phyloP scores from a whole-genome alignment of 495 filamentous ascomycete species.

The Glonium stellatum region DNA sequence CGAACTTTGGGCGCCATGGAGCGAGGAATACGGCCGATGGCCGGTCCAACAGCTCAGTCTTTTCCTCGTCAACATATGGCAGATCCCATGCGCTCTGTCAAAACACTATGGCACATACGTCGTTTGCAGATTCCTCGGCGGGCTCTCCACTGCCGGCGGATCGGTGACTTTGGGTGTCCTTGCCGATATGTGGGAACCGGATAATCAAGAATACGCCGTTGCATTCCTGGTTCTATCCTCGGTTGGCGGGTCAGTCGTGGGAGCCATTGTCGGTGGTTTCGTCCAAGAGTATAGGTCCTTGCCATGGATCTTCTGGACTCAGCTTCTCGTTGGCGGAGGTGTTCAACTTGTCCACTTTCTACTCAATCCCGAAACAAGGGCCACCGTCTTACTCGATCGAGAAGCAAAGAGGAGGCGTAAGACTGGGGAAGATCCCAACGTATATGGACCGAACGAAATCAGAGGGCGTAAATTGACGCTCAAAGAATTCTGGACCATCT shows the following conservation, averaged over 20 bases:
- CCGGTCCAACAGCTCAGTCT: constrained; percentile 61
- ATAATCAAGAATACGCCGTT: constrained; percentile 53
- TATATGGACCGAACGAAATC: constrained; percentile 58
- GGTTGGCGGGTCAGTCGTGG: constrained; percentile 64
- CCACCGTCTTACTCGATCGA: constrained; percentile 50
- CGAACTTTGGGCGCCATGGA: constrained; percentile 63
- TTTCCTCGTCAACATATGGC: constrained; percentile 65
- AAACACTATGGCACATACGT: constrained; percentile 59
- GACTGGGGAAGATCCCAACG: constrained; percentile 39
- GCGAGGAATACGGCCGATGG: constrained; percentile 65
- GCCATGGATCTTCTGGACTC: constrained; percentile 48
- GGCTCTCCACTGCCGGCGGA: constrained; percentile 64
- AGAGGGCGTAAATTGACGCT: constrained; percentile 48
- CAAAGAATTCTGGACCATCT: constrained; percentile 50
- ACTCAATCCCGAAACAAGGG: constrained; percentile 49
- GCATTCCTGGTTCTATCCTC: constrained; percentile 68
- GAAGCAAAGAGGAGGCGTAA: constrained; percentile 49
- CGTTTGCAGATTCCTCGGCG: constrained; percentile 58
- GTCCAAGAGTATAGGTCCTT: constrained; percentile 58
- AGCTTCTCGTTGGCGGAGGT: constrained; percentile 49
- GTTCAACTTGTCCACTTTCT: constrained; percentile 45
- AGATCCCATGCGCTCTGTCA: constrained; percentile 60
- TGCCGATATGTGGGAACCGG: constrained; percentile 66
- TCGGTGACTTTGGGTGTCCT: constrained; percentile 76
- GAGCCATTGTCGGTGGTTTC: constrained; percentile 71